Conservation (phyloP, 1,284 basidiomycete species). For the Taiwanofungus camphoratus region DNA sequence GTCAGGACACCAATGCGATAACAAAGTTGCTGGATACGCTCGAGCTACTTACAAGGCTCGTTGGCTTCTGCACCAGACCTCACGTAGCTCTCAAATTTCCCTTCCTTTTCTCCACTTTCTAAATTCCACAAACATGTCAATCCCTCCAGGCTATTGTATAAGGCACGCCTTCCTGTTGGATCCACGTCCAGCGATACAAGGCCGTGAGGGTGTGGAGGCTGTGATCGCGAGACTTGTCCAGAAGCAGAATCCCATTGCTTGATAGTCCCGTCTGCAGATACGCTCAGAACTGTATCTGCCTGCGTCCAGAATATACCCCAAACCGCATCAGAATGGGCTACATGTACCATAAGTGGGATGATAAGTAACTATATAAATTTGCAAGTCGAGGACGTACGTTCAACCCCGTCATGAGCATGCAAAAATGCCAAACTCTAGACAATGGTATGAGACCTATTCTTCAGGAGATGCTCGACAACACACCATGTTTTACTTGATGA, state of each 20-base stretch:
- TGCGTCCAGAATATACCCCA: conserved; percentile 78
- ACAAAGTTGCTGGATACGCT: conserved; percentile 11
- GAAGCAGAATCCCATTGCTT: conserved; percentile 63
- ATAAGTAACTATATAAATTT: conserved; percentile 5
- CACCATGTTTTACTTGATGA: background rate
- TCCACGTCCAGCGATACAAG: conserved; percentile 67
- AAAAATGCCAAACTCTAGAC: conserved; percentile 67
- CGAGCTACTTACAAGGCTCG: conserved; percentile 60
- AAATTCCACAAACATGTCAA: conserved; percentile 70
- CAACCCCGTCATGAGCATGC: conserved; percentile 63
- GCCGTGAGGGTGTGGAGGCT: conserved; percentile 69
- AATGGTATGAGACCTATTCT: background rate
- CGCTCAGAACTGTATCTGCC: conserved; percentile 56
- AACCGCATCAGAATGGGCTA: conserved; percentile 79
- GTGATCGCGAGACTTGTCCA: conserved; percentile 59
- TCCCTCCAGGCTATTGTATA: conserved; percentile 81
- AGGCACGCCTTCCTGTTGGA: conserved; percentile 52
- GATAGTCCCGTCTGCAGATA: conserved; percentile 71
- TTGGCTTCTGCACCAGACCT: conserved; percentile 44
- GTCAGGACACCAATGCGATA: conserved; percentile 4
- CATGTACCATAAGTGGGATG: conserved; percentile 10
- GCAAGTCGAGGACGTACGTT: conserved; percentile 46
- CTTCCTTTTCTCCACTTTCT: conserved; percentile 49
- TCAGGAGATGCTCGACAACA: conserved; percentile 1
- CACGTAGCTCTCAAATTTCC: conserved; percentile 68